Percentiles rank a stretch among this genome's conserved stretches.
phyloP scores from a whole-genome alignment of 2,329 filamentous ascomycete genomes.

The Capronia epimyces region DNA sequence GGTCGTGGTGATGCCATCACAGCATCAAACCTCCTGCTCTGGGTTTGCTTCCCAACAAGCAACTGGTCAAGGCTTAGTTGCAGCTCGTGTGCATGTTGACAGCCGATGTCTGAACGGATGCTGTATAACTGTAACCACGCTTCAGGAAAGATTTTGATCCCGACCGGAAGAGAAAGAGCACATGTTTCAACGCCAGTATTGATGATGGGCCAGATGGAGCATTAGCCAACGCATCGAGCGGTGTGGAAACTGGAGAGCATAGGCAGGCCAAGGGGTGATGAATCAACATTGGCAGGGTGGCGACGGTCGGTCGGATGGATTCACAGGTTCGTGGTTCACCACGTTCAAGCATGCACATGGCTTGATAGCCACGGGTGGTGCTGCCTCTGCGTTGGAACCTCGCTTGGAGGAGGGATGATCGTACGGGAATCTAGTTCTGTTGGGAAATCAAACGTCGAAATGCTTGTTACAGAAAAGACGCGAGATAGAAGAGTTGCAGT shows the following conservation, averaged over 20 bases:
- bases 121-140: background rate
- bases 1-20: no score
- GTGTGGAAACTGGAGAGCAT: background rate
- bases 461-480: background rate
- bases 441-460: background rate
- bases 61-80: background rate
- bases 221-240: conserved; percentile 19
- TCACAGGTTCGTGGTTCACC: no score
- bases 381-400: background rate
- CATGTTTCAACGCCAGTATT: conserved; percentile 5
- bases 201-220: conserved; percentile 4
- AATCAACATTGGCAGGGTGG: no score
- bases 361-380: background rate
- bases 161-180: conserved; percentile 5
- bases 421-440: no score
- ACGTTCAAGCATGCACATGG: background rate
- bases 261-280: background rate
- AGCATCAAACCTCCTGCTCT: no score
- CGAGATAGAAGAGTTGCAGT: background rate
- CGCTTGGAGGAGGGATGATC: background rate
- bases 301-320: no score
- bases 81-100: background rate
- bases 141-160: background rate
- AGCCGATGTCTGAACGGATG: background rate
- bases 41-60: background rate